Evolutionary conservation across 768 basidiomycete species (phyloP), one percentile per base, ranked within the genome.

Genomic region (Antrodiella citrinella): DNA sequence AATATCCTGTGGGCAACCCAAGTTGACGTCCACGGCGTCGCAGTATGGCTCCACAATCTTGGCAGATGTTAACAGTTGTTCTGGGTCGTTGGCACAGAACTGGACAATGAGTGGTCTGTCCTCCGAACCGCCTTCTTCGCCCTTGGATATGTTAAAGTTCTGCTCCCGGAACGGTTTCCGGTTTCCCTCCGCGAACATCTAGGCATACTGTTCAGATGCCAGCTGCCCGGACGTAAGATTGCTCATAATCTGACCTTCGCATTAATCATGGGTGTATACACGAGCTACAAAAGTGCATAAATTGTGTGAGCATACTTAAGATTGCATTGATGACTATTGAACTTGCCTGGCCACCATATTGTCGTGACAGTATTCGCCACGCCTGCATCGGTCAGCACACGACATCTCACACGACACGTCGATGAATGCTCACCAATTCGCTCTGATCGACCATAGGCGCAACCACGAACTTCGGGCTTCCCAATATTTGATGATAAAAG

Each of bases 361-460:
- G 71, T 51, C 93, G 75, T 4, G 88, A 87, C 21, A 97, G 70
- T 51, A 78, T 78, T 54, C 95, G 78, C 88, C 91, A 98, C 4
- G 95, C 88, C 94, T 97, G 60, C 7, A 26, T 40, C 46, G 10
- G 35, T 38, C 35, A 38, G 35, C 10, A 38, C 35, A 18, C 35
- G 18, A 18, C 35, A n/a, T n/a, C n/a, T n/a, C n/a, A n/a, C n/a
- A n/a, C 21, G 48, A 45, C 39, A 54, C 23, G 4, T 43, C 13
- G 18, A 30, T 19, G 12, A 18, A 50, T 15, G 3, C 86, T 59
- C 59, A 96, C 94, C 65, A 97, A 75, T 66, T 97, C 95, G 61
- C 87, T 91, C 70, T 96, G 92, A 65, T 98, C 96, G 0, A 98
- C 96, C 96, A 99, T 99, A 15, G 96, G 96, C 7, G 91, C 95